These are phyloP conservation scores for Tolypocladium sp. DNA, from an alignment of 2,329 filamentous ascomycete genomes.

Conservation along the genomic window DNA sequence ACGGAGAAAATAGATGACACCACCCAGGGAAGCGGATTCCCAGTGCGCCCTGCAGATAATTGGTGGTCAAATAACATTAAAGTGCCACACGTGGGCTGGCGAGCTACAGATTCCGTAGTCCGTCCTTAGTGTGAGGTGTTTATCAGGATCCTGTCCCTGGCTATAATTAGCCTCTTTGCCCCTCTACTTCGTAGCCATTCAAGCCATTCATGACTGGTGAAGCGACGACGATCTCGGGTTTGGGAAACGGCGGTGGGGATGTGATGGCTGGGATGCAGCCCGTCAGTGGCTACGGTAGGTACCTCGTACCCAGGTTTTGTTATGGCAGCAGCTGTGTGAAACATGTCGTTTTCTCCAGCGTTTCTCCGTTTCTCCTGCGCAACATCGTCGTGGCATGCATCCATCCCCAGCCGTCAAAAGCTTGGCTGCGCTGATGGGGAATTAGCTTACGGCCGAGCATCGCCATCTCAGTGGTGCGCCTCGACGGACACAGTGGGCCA, in stretches of 20 bases:
- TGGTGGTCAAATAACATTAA: background rate
- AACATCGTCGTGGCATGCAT: too few species aligned
- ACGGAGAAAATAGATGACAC: constrained; percentile 3
- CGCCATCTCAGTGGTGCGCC: too few species aligned
- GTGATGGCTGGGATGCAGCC: background rate
- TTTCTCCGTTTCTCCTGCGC: too few species aligned
- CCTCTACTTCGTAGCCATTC: too few species aligned
- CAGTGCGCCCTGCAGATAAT: background rate
- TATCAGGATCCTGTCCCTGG: background rate
- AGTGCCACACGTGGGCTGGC: background rate
- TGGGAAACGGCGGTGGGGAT: background rate
- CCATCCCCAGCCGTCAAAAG: too few species aligned
- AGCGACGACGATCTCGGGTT: background rate
- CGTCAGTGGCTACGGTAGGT: background rate
- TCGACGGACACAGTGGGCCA: too few species aligned
- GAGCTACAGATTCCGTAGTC: background rate
- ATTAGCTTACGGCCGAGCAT: too few species aligned
- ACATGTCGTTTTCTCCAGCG: too few species aligned
- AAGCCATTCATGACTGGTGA: background rate
- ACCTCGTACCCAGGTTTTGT: too few species aligned
- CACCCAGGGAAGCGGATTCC: background rate
- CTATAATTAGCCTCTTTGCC: background rate
- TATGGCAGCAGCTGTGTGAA: too few species aligned
- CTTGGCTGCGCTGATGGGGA: too few species aligned
- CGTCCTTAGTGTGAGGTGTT: background rate